A percentile compares a stretch with the other conserved stretches of the same genome.
Conservation (phyloP, 176 grass and related monocot species). For the Cymbopogon citratus region DNA sequence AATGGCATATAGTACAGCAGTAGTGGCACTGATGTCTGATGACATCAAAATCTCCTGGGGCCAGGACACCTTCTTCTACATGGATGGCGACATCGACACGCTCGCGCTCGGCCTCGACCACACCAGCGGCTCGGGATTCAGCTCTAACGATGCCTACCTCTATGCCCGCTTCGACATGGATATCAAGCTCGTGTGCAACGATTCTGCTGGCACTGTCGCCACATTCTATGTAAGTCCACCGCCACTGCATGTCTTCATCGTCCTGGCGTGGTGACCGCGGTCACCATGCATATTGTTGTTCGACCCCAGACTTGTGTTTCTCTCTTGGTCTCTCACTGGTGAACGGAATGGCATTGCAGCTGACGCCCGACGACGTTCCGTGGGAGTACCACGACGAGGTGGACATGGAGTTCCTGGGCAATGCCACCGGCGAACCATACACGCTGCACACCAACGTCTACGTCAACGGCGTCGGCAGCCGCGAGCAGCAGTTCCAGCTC, state of each 20-base stretch:
- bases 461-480: constrained; percentile 41
- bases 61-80: constrained; percentile 27
- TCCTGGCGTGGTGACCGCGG: not conserved
- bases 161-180: constrained; percentile 63
- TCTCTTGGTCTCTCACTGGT: not conserved
- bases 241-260: not conserved
- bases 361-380: constrained; percentile 34
- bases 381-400: constrained; percentile 65
- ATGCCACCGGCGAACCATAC: constrained; percentile 54
- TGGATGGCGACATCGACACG: not conserved
- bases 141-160: constrained; percentile 40
- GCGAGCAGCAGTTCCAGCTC: constrained; percentile 60
- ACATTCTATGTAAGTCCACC: constrained; percentile 52
- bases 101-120: constrained; percentile 39
- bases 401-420: constrained; percentile 79
- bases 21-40: not conserved
- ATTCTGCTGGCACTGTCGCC: constrained; percentile 77
- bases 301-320: too few species aligned
- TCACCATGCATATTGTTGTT: not conserved
- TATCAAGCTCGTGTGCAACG: constrained; percentile 45
- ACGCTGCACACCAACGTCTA: constrained; percentile 73
- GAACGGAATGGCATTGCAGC: not conserved
- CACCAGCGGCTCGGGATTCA: constrained; percentile 53
- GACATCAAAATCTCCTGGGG: constrained; percentile 33
- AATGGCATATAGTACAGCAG: not conserved